Base-by-base conservation (phyloP, 2,329 filamentous ascomycete species). In the Anisogramma anomala region DNA sequence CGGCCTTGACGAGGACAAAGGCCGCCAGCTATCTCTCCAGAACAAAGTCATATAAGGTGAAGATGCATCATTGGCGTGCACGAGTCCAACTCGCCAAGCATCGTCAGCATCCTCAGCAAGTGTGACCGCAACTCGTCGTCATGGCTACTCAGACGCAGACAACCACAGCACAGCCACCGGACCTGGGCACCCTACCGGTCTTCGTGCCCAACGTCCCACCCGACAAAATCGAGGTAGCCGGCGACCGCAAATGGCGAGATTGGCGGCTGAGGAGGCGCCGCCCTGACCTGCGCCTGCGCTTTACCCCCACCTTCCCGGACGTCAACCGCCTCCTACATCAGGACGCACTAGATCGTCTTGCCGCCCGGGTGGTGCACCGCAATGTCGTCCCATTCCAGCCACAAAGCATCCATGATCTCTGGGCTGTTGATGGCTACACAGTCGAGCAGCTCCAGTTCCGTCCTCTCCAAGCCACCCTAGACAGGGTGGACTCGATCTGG, bases 191-290 rank as follows among this genome's bases (percentile, higher is more conserved):
- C n/a, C n/a, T n/a, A n/a, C n/a, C n/a, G n/a, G n/a, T 28, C 17
- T 14, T 28, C 8, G 15, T 23, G n/a, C 45, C 45, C 13, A 47
- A 47, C 7, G 37, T 31, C 17, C 45, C 26, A 10, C 45, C 45
- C 3, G 9, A 6, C 5, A 14, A 9, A 10, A n/a, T 13, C 8
- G 45, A 47, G 19, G 2, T 26, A 2, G 42, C 39, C 6, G 41
- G 41, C 20, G 42, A 43, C 20, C 23, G 20, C 14, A 11, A 33
- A 10, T 47, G 45, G 45, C 27, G 37, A 13, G 36, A 20, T 17
- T 47, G 41, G 38, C 45, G 45, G 13, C 19, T 47, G 38, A 41
- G 36, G 13, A 40, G 36, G 25, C 41, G 35, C 22, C 38, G 45
- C 25, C 38, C 37, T 9, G 45, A 44, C 23, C 36, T 39, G 10